Evolutionary conservation across 2,329 filamentous ascomycete genomes (phyloP), one percentile per base, ranked within the genome.

Genomic region (Mollisiaceae sp.): DNA sequence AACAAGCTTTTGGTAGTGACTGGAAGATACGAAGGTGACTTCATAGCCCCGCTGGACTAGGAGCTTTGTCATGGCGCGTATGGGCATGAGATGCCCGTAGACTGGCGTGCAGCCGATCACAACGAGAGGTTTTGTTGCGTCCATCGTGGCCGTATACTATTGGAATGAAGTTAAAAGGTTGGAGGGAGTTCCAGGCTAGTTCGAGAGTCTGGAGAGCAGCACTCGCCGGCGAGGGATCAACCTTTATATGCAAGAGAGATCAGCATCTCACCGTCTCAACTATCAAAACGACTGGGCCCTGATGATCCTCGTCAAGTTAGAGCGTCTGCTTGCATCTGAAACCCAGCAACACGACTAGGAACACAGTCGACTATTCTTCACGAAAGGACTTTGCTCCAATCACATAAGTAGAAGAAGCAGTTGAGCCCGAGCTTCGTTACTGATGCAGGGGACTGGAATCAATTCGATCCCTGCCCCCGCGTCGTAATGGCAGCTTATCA

Each of bases 11-110:
- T 78, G 71, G 69, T 79, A 82, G 8, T 76, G 67, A 0, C 72
- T 70, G 1, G 78, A 78, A 6, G 76, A 75, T 20, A 83, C 76
- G 67, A 82, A 80, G 1, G 78, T 80, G 2, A 82, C 73, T 9
- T 78, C 73, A 63, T 81, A 83, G 3, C 80, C 82, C 6, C 77
- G 72, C 12, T 72, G 67, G 14, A 79, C 69, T 11, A 73, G 65
- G 0, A 55, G 58, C 35, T 70, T 71, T 2, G 67, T 62, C 12
- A 73, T 71, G 12, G 58, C 63, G 2, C 66, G 61, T 12, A 70
- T 43, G 3, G 70, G 70, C 45, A 67, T 64, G 24, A 72, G 47
- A 59, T 71, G 68, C 4, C 71, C 71, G 27, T 67, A 65, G 18
- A 72, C 22, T n/a, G 65, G 65, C 12, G 66, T 66, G 22, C 58